These are phyloP conservation scores for Tephrocybe sp. DNA, from an alignment of 768 basidiomycete genomes.

Conservation along the genomic window DNA sequence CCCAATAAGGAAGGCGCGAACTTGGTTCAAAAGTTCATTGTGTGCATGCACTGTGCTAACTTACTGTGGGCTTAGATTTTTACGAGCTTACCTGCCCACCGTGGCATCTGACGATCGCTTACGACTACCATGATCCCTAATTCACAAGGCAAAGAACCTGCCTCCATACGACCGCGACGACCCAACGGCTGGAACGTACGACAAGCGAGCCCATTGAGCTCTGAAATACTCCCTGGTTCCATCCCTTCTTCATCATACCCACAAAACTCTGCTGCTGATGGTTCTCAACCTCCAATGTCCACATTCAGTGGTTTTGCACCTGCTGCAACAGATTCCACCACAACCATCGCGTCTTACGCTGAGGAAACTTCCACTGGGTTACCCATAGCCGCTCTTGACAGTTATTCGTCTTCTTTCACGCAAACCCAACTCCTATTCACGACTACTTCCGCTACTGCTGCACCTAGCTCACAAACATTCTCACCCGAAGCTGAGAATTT, in stretches of 20 bases:
- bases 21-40: constrained; percentile 12
- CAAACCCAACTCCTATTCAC: constrained; percentile 12
- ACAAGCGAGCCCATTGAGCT: background rate
- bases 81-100: constrained; percentile 18
- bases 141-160: constrained; percentile 2
- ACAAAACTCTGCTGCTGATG: constrained; percentile 1
- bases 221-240: constrained; percentile 8
- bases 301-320: constrained; percentile 31
- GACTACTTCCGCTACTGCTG: constrained; percentile 19
- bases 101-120: constrained; percentile 15
- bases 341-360: constrained; percentile 40
- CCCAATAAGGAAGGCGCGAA: constrained; percentile 14
- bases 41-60: background rate
- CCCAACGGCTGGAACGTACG: constrained; percentile 9
- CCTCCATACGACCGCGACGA: constrained; percentile 16
- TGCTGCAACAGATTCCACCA: constrained; percentile 35
- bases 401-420: constrained; percentile 18
- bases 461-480: constrained; percentile 24
- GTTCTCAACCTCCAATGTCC: background rate
- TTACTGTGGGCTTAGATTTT: constrained; percentile 7
- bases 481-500: constrained; percentile 19
- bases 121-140: constrained; percentile 14
- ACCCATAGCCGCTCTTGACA: constrained; percentile 10
- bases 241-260: constrained; percentile 9
- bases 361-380: constrained; percentile 24